Evolutionary conservation across 2,329 filamentous ascomycete genomes (phyloP).

Genomic region (Diaporthe citrichinensis): DNA sequence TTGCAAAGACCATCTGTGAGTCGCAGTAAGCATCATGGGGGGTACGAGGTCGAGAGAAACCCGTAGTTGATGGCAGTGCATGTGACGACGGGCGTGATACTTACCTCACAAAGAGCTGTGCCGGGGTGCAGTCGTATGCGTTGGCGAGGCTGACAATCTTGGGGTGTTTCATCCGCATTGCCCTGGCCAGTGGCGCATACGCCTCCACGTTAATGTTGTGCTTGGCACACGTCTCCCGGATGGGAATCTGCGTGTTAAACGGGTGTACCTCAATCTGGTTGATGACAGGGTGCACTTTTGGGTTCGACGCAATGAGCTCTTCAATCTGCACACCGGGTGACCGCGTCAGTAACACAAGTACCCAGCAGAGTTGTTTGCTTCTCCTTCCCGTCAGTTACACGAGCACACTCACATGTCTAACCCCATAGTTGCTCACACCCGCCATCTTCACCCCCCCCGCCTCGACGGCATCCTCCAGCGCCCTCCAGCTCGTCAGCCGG

Average conservation of each 20-base stretch:
- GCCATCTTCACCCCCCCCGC: conserved; percentile 79
- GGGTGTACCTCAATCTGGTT: conserved; percentile 89
- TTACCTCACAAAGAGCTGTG: conserved; percentile 77
- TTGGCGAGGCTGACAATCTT: conserved; percentile 72
- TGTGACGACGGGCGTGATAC: conserved; percentile 23
- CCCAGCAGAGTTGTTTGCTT: background rate
- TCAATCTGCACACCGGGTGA: conserved; percentile 64
- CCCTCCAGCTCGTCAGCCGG: conserved; percentile 80
- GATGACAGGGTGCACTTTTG: conserved; percentile 75
- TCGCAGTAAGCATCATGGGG: background rate
- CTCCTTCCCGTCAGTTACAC: background rate
- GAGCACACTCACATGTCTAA: conserved; percentile 72
- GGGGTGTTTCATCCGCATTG: conserved; percentile 77
- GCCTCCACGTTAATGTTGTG: conserved; percentile 81
- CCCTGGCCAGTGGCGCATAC: conserved; percentile 83
- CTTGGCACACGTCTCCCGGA: conserved; percentile 75
- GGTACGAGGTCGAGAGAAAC: background rate
- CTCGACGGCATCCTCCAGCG: conserved; percentile 81
- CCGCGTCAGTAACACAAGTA: conserved; percentile 20
- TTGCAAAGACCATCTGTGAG: conserved; percentile 79
- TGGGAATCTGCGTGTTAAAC: conserved; percentile 81
- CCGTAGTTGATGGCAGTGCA: background rate
- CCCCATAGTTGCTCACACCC: conserved; percentile 85
- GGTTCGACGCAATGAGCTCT: conserved; percentile 75
- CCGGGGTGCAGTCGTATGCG: conserved; percentile 79